A percentile compares a stretch with the other conserved stretches of the same genome.
Evolutionary conservation across 441 rosid species (phyloP).

Genomic region (Arabidopsis hybrid): DNA sequence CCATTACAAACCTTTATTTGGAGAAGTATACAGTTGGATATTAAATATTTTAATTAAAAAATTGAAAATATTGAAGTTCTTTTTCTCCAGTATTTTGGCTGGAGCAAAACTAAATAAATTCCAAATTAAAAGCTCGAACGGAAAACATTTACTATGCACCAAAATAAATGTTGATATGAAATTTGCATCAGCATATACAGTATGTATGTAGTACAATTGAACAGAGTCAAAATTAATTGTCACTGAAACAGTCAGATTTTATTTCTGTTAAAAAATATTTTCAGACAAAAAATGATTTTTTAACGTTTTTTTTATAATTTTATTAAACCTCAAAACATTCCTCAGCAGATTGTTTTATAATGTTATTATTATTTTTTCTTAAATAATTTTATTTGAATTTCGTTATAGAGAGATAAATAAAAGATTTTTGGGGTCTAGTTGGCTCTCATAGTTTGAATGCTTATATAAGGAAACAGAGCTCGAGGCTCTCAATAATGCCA

Average conservation of each 20-base stretch:
- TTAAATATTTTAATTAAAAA: not conserved
- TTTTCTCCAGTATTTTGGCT: not conserved
- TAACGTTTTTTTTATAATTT: no score
- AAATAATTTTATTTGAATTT: no score
- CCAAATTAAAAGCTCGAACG: not conserved
- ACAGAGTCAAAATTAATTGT: conserved; percentile 25
- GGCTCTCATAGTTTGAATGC: conserved; percentile 39
- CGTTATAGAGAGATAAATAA: not conserved
- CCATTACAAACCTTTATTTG: not conserved
- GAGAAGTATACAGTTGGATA: not conserved
- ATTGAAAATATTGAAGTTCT: not conserved
- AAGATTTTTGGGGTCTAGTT: conserved; percentile 30
- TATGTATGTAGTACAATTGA: conserved; percentile 12
- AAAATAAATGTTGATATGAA: conserved; percentile 25
- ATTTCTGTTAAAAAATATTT: conserved; percentile 1
- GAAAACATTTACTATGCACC: not conserved
- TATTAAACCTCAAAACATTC: no score
- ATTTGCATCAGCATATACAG: not conserved
- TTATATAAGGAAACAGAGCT: conserved; percentile 43
- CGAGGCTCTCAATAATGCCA: conserved; percentile 34
- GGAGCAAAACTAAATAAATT: not conserved
- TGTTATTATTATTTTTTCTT: no score
- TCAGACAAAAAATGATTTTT: conserved; percentile 24
- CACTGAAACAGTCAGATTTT: conserved; percentile 27
- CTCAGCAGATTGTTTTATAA: no score